Base-by-base conservation (phyloP, 129 eudicot genomes). In the Rutidosis leptorrhynchoides region DNA sequence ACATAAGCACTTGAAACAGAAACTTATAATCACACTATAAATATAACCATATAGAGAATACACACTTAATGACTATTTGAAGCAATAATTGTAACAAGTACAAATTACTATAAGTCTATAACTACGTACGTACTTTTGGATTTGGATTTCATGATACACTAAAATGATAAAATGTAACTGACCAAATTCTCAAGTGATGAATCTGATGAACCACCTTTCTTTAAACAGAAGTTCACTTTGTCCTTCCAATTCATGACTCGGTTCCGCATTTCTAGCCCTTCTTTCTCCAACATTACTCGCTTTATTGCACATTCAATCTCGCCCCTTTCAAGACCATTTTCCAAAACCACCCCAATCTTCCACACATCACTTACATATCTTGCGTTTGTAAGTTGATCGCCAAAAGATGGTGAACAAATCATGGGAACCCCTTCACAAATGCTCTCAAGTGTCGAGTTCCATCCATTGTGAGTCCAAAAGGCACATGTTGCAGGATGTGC, bases 401-500 rank as follows among this genome's bases (percentile, higher is more conserved):
- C 78, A 33, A 78, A 78, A 27, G 35, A 70, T 0, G 89, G 90
- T 4, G 53, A 33, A 30, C 90, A 84, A 40, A 84, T 78, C 90
- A 85, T 85, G 11, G 90, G 87, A 6, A 85, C 81, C 22, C 85
- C 92, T 69, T n/a, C n/a, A n/a, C n/a, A n/a, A n/a, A n/a, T n/a
- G n/a, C n/a, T n/a, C n/a, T n/a, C n/a, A n/a, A n/a, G n/a, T n/a
- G n/a, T n/a, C n/a, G n/a, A n/a, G n/a, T n/a, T n/a, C n/a, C n/a
- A n/a, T n/a, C n/a, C n/a, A n/a, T n/a, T n/a, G n/a, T n/a, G n/a
- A n/a, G n/a, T n/a, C n/a, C n/a, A n/a, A n/a, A n/a, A n/a, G n/a
- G n/a, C n/a, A n/a, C n/a, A n/a, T n/a, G n/a, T n/a, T n/a, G n/a
- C n/a, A n/a, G n/a, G n/a, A n/a, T n/a, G n/a, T n/a, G n/a, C n/a